Base-by-base conservation (phyloP, 495 filamentous ascomycete species). In the Mytilinidion resinicola region DNA sequence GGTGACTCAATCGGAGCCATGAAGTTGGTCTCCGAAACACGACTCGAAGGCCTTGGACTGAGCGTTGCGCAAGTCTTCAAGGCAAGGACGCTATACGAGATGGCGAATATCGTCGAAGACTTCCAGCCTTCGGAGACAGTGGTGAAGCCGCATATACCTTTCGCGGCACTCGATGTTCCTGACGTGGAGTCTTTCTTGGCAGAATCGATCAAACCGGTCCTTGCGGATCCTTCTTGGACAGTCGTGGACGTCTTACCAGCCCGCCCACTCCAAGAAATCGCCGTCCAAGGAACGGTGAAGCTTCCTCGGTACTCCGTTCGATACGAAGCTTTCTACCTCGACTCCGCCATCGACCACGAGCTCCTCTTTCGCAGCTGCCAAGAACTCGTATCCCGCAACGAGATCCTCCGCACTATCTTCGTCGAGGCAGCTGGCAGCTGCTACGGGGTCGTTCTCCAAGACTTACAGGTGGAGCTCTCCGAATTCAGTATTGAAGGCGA, bases 341-440 rank as follows among this genome's bases (percentile, higher is more conserved):
- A 72, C 20, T 46, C 56, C 0, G 54, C 21, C 0, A 65, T 79
- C 33, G 60, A 76, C 54, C 33, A 17, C 0, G 59, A 65, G 30
- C 56, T 59, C 15, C 62, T 80, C 38, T 46, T 72, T 15, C 41
- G 60, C 1, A 67, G 68, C 11, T 79, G 74, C 33, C 72, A 74
- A 78, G 15, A 73, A 76, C 1, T 85, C 84, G 59, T 68, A 1
- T 51, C 30, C 6, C 48, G 15, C 3, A 55, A 68, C 64, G 85
- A 88, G 50, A 84, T 89, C 21, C 72, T 90, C 1, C 80, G 85
- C 6, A 88, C 86, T 0, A 82, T 89, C 7, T 89, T 88, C 61
- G 76, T 89, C 4, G 76, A 78, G 59, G 72, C 74, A 64, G 74
- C 74, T n/a, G 74, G 73, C 12, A 67, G 74, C 4, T 85, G 81